Percentiles rank a stretch among this genome's conserved stretches.
Conservation (phyloP, 1,284 basidiomycete species). For the Papiliotrema flavescens region DNA sequence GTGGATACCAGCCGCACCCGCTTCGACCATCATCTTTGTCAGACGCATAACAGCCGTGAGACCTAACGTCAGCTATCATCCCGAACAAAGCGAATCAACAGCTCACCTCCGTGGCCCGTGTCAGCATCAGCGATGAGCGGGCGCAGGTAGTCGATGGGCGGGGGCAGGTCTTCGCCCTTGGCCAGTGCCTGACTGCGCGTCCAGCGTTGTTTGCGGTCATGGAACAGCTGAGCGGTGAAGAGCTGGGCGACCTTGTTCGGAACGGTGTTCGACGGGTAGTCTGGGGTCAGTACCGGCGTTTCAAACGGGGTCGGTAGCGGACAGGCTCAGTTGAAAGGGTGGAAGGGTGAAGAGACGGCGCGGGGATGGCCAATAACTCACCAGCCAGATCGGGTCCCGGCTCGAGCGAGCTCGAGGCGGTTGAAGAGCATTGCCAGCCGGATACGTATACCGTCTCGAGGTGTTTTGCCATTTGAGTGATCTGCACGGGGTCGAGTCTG, state of each 20-base stretch:
- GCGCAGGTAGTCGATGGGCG: constrained; percentile 74
- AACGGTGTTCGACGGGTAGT: constrained; percentile 62
- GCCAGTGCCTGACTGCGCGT: constrained; percentile 50
- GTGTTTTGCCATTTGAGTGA: constrained; percentile 89
- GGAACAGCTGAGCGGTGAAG: constrained; percentile 62
- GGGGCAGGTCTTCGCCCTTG: constrained; percentile 56
- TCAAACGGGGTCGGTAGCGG: no score
- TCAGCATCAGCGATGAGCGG: constrained; percentile 94
- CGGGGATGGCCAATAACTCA: constrained; percentile 38
- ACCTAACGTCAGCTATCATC: constrained; percentile 55
- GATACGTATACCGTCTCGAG: constrained; percentile 95
- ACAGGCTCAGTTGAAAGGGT: neutral
- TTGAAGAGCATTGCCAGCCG: constrained; percentile 90
- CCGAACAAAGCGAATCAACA: neutral
- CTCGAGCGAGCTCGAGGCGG: constrained; percentile 89
- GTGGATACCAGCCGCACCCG: constrained; percentile 68
- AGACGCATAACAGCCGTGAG: constrained; percentile 94
- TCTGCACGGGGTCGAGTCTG: constrained; percentile 89
- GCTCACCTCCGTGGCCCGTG: constrained; percentile 66
- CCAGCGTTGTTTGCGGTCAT: constrained; percentile 65
- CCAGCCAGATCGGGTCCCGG: constrained; percentile 95
- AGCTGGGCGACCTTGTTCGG: constrained; percentile 63
- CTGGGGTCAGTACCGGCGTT: constrained; percentile 29
- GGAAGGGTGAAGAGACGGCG: neutral
- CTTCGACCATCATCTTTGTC: constrained; percentile 74